Base-by-base conservation (phyloP, 129 eudicot genomes). In the Silybum marianum region DNA sequence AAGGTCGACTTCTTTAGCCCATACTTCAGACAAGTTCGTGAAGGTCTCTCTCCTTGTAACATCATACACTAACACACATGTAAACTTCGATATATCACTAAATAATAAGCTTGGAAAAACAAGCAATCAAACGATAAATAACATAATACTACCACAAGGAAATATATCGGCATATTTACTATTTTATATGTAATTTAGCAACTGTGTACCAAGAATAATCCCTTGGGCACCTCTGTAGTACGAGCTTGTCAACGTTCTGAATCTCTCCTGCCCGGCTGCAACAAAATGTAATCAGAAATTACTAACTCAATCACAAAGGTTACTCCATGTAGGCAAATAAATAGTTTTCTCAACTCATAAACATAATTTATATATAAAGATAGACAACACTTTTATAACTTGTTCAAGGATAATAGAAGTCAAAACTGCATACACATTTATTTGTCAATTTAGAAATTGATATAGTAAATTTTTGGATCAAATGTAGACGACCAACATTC, bases 161-260 rank as follows among this genome's bases (percentile, higher is more conserved):
- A 81, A 74, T 24, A 78, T 2, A 18, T 74, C 8, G 7, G 42
- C 77, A 23, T 44, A 82, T 22, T 75, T 36, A 22, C 54, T 34
- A 77, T 10, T 71, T 79, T 19, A 39, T 24, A 72, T 58, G 25
- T 69, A 67, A 28, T 22, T 39, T 69, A 75, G 67, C 22, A 65
- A 66, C 18, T 3, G 48, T 86, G 12, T 88, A 95, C 99, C 99
- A 65, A 92, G 91, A 87, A 95, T 86, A 11, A 95, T 95, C 48
- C 97, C 99, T 44, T 95, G 99, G 74, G 99, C 94, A 12, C 98
- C 98, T 89, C 99, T 91, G 66, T 90, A 92, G 66, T 95, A 95
- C 22, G 99, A 95, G 86, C 92, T 95, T 62, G 99, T 95, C 85
- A 95, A 72, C 66, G 99, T 90, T 89, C 99, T 95, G 85, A 95